A percentile compares a stretch with the other conserved stretches of the same genome.
phyloP scores from a whole-genome alignment of 2,329 filamentous ascomycete species.

The Botrytis sinoallii region DNA sequence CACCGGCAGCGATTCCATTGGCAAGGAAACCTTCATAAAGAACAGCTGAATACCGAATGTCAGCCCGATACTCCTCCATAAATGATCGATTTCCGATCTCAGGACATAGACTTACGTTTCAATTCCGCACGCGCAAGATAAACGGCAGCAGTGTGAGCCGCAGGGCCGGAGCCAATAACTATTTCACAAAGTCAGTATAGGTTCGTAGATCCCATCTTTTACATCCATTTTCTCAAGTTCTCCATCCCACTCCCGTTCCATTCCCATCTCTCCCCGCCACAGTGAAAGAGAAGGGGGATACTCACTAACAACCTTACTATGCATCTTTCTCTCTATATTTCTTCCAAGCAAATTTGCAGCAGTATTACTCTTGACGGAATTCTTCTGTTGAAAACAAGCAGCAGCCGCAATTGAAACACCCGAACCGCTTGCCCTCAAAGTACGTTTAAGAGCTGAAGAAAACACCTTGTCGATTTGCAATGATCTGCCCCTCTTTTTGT shows the following conservation, averaged over 20 bases:
- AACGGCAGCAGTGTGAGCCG: slow-evolving; percentile 94
- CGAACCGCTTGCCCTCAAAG: slow-evolving; percentile 70
- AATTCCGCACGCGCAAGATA: slow-evolving; percentile 94
- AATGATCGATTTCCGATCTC: neutral
- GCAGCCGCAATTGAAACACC: slow-evolving; percentile 72
- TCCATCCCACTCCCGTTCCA: neutral
- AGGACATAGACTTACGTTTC: slow-evolving; percentile 53
- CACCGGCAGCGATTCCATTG: slow-evolving; percentile 92
- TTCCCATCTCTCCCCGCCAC: neutral
- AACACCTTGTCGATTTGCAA: slow-evolving; percentile 76
- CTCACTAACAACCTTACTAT: slow-evolving; percentile 87
- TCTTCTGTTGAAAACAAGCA: slow-evolving; percentile 60
- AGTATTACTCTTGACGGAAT: slow-evolving; percentile 37
- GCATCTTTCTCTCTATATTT: slow-evolving; percentile 62
- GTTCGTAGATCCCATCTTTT: neutral
- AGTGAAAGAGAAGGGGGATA: slow-evolving; percentile 36
- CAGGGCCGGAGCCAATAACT: slow-evolving; percentile 91
- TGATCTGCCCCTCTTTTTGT: neutral
- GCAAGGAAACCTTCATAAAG: slow-evolving; percentile 98
- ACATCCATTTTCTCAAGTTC: neutral
- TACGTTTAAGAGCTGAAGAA: slow-evolving; percentile 74
- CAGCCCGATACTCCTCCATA: slow-evolving; percentile 34
- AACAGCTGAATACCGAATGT: slow-evolving; percentile 52
- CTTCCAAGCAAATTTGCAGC: slow-evolving; percentile 31
- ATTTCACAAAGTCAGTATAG: slow-evolving; percentile 24